Evolutionary conservation across 257 asterid species (phyloP).

Genomic region (Nicotiana sylvestris): DNA sequence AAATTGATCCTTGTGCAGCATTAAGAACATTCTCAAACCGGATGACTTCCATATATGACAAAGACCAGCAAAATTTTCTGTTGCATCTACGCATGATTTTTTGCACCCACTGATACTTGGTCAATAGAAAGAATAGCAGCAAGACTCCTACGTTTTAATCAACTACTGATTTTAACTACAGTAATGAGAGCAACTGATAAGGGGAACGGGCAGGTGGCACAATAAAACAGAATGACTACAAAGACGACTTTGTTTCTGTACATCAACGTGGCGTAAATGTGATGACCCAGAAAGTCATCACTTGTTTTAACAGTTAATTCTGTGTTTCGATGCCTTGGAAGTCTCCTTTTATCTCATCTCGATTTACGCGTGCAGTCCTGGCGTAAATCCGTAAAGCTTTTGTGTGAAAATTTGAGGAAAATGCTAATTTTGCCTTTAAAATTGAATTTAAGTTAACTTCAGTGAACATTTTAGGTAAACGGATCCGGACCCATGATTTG

Average conservation of each 20-base stretch:
- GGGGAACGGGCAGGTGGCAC: background rate
- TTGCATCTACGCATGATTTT: background rate
- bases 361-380: too few species aligned
- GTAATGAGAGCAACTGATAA: background rate
- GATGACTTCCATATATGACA: background rate
- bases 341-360: too few species aligned
- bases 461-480: too few species aligned
- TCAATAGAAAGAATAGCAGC: background rate
- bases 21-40: background rate
- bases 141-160: background rate
- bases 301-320: too few species aligned
- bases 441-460: too few species aligned
- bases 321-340: too few species aligned
- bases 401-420: too few species aligned
- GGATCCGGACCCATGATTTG: too few species aligned
- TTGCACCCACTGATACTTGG: background rate
- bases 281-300: too few species aligned
- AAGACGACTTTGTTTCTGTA: background rate
- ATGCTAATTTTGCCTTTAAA: too few species aligned
- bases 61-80: background rate
- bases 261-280: background rate
- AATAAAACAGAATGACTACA: background rate
- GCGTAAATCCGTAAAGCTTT: too few species aligned
- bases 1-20: too few species aligned
- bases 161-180: background rate